phyloP scores from a whole-genome alignment of 352 stramenopile genomes.

The Phytophthora litchii region DNA sequence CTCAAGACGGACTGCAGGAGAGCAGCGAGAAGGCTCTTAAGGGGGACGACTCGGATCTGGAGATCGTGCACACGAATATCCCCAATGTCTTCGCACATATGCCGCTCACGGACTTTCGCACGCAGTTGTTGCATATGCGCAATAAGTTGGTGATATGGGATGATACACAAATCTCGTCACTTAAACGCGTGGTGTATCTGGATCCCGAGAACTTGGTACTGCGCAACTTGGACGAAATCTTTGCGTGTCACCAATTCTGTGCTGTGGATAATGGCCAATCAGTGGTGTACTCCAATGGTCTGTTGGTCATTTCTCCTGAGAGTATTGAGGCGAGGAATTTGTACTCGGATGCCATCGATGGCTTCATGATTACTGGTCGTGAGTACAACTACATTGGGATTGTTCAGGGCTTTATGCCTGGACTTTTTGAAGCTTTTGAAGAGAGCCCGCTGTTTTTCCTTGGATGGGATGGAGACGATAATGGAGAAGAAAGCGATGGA shows the following conservation, averaged over 20 bases:
- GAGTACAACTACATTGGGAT: conserved; percentile 87
- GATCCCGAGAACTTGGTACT: conserved; percentile 83
- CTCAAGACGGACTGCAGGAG: conserved; percentile 58
- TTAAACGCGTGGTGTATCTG: conserved; percentile 79
- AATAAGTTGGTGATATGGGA: conserved; percentile 87
- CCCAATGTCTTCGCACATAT: conserved; percentile 74
- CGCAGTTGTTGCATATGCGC: conserved; percentile 81
- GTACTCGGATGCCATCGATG: conserved; percentile 84
- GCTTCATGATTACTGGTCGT: conserved; percentile 83
- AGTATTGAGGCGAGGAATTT: conserved; percentile 72
- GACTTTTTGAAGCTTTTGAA: conserved; percentile 83
- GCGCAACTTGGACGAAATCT: conserved; percentile 85
- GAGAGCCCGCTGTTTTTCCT: conserved; percentile 80
- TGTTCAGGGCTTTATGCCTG: conserved; percentile 78
- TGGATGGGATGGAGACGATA: conserved; percentile 45
- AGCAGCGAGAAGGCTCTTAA: conserved; percentile 46
- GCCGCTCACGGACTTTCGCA: conserved; percentile 62
- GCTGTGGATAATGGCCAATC: conserved; percentile 84
- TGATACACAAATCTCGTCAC: conserved; percentile 59
- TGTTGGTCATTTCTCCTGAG: conserved; percentile 78
- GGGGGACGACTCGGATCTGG: conserved; percentile 62
- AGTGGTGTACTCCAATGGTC: conserved; percentile 81
- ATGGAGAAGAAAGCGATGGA: conserved; percentile 37
- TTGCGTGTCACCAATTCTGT: conserved; percentile 78
- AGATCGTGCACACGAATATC: conserved; percentile 67